Conservation (phyloP, 2,329 filamentous ascomycete species). For the Fusarium sarcochroum region DNA sequence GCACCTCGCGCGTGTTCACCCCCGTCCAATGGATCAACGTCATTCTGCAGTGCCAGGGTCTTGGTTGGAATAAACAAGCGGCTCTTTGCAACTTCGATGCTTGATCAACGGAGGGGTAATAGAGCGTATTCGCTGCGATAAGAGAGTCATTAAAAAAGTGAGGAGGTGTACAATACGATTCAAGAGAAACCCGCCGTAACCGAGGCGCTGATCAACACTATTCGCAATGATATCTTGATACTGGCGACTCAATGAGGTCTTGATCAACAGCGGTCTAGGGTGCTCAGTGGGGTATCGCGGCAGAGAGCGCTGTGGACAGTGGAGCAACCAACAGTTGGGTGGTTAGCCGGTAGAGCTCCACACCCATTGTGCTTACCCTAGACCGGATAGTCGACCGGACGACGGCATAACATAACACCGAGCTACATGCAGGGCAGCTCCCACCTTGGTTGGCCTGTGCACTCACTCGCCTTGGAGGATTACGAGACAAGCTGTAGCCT, state of each 20-base stretch:
- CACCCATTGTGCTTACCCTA: conserved; percentile 30
- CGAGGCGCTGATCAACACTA: conserved; percentile 16
- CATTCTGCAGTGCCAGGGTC: conserved; percentile 40
- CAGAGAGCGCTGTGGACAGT: conserved; percentile 9
- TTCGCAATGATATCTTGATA: conserved; percentile 9
- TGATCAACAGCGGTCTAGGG: conserved; percentile 36
- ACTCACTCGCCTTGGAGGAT: conserved; percentile 43
- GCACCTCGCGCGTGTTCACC: conserved; percentile 41
- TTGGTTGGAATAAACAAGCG: conserved; percentile 36
- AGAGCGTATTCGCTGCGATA: background rate
- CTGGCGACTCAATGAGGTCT: conserved; percentile 23
- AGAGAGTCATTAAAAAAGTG: background rate
- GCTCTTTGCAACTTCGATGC: conserved; percentile 28
- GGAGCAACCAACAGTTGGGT: background rate
- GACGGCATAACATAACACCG: conserved; percentile 43
- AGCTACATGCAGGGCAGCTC: conserved; percentile 18
- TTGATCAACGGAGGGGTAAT: conserved; percentile 25
- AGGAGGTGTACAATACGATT: background rate
- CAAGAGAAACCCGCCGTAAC: conserved; percentile 4
- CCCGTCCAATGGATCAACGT: conserved; percentile 40
- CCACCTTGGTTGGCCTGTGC: conserved; percentile 43
- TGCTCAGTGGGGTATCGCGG: conserved; percentile 25
- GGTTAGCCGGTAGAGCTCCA: background rate
- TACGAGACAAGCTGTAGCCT: conserved; percentile 56
- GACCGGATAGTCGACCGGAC: conserved; percentile 9